Evolutionary conservation across 2,329 filamentous ascomycete species (phyloP), one percentile per base, ranked within the genome.

Genomic region (Diaporthe aspalathi): DNA sequence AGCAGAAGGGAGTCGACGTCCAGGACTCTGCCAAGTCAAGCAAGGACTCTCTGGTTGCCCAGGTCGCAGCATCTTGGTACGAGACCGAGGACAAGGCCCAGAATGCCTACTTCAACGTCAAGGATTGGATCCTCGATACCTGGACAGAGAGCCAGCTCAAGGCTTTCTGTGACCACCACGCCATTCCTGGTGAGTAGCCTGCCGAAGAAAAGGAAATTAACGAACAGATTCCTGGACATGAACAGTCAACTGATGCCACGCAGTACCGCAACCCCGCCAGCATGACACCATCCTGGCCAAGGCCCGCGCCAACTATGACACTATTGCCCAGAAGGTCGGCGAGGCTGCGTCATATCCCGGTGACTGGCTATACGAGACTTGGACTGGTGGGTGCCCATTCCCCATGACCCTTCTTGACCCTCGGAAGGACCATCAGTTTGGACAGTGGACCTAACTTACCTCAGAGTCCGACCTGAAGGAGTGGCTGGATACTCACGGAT

Each of bases 131-230:
- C 76, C 92, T 98, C 78, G 94, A 98, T 80, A 96, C 93, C 72
- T 98, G 95, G 94, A 91, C 92, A 75, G 95, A 98, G 71, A 98
- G 94, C 75, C 92, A 97, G 80, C 87, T 99, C 76, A 98, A 98
- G 87, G 85, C 93, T 1, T 98, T 98, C 83, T 92, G 94, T 74
- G 95, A 98, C 81, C 92, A 92, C 81, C 89, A 98, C 81, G 89
- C 89, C 74, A 94, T 99, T 77, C 93, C 94, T 71, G 86, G 87
- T 88, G 81, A 52, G 81, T 74, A 5, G 29, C 4, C n/a, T 24
- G 8, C n/a, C 24, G 32, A 35, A 35, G 32, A 35, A 35, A 35
- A 35, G 32, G 9, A 35, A 35, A 35, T 35, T 9, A 5, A 35
- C 32, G 9, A 35, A 9, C 5, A 35, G n/a, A n/a, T 24, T 16